Base-by-base conservation (phyloP, 2,329 filamentous ascomycete species). In the Drechslera avenae region DNA sequence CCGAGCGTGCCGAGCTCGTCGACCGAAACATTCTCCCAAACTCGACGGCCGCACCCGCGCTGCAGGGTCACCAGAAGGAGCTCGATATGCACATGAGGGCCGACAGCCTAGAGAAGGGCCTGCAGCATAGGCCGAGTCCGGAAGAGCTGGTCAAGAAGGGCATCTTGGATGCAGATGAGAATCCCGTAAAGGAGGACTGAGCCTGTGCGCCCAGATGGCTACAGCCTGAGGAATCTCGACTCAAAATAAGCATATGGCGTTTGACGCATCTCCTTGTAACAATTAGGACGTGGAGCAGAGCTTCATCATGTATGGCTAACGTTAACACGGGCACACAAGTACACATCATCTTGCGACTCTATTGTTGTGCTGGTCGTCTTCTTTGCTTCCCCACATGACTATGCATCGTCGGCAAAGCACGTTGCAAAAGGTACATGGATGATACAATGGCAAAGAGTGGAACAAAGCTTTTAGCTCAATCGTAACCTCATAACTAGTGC, bases 1-100 rank as follows among this genome's bases (percentile, higher is more conserved):
- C 85, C 4, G 83, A 91, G 17, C 86, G 89, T 50, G 83, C 90
- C 30, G 85, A 90, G 66, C 81, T 97, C 17, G 79, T 96, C 56
- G 88, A 94, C 71, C 88, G 86, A 63, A 96, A 96, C 75, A 96
- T 97, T 72, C 86, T 97, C 19, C 89, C 90, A 19, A 85, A 86
- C 48, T 88, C 88, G 26, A 87, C 75, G 43, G 90, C 88, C 14
- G 91, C 91, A 0, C 91, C 92, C 0, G 83, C 87, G 2, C 79
- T 97, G 46, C 86, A 88, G 69, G 90, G 87, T 48, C 85, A 91
- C 56, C 91, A 94, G 74, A 87, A 84, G 68, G 90, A 96, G 78
- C 85, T 97, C 34, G 85, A 91, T 74, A 91, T 87, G 72, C 87
- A 91, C 73, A 96, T 97, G 91, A 84, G 88, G 12, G 88, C 86